Conservation (phyloP, 306 rosid genomes). For the Trichosanthes cucumerina region DNA sequence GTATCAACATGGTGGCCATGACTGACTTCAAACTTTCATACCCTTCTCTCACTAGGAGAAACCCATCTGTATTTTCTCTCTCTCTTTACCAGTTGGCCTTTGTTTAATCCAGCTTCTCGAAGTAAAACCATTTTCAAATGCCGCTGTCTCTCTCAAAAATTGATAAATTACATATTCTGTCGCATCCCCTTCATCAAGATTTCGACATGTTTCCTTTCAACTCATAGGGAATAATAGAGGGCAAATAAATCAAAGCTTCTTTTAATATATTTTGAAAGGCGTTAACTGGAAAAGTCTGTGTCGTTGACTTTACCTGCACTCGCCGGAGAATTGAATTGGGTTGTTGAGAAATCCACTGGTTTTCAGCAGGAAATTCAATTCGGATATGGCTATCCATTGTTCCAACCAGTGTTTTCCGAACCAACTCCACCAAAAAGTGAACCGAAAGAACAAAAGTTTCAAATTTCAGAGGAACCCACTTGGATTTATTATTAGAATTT, state of each 20-base stretch:
- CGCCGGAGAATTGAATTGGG: background rate
- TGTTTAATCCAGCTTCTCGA: slow-evolving; percentile 5
- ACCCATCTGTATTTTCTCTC: background rate
- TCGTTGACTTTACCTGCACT: background rate
- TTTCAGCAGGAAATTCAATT: background rate
- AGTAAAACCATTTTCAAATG: background rate
- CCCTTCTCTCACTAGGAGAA: background rate
- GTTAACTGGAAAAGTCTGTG: background rate
- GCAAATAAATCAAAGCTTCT: background rate
- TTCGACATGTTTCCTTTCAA: background rate
- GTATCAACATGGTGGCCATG: slow-evolving; percentile 1
- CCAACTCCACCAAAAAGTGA: slow-evolving; percentile 7
- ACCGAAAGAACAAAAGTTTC: background rate
- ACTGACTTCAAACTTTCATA: background rate
- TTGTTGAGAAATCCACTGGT: slow-evolving; percentile 1
- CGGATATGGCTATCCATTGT: background rate
- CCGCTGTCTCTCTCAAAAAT: background rate
- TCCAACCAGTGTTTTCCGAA: background rate
- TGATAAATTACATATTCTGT: background rate
- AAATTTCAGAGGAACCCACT: background rate
- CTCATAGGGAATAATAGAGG: background rate
- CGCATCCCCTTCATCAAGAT: background rate
- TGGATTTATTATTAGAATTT: background rate
- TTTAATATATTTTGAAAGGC: background rate
- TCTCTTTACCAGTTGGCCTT: background rate